These are phyloP conservation scores for Fusarium newnesense DNA, from an alignment of 2,329 filamentous ascomycete genomes.

Conservation along the genomic window DNA sequence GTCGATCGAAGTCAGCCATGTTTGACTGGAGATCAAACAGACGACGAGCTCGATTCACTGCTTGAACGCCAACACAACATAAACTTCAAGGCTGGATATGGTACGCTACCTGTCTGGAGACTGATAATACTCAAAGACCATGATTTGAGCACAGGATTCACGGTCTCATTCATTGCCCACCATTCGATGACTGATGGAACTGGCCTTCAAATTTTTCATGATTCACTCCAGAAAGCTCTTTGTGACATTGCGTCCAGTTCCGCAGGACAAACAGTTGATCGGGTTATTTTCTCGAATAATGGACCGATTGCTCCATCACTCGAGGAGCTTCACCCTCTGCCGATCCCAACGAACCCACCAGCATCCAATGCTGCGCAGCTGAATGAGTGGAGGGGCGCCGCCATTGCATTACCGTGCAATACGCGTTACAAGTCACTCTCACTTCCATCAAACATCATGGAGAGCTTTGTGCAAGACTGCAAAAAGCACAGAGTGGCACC, in stretches of 20 bases:
- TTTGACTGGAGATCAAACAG: neutral
- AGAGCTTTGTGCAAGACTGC: neutral
- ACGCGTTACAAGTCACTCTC: slow-evolving; percentile 2
- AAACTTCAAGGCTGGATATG: neutral
- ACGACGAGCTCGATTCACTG: neutral
- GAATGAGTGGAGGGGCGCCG: neutral
- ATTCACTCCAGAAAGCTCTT: neutral
- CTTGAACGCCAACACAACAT: slow-evolving; percentile 5
- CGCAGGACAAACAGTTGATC: fast-evolving
- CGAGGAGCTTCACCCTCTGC: neutral
- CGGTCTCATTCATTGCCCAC: neutral
- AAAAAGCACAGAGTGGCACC: neutral
- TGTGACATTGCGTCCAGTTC: neutral
- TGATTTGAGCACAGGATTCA: neutral
- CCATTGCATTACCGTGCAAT: neutral
- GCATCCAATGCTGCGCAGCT: neutral
- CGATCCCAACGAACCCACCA: neutral
- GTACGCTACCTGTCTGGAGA: neutral
- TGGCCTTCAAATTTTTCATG: slow-evolving; percentile 1
- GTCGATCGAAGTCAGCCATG: neutral
- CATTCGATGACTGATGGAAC: neutral
- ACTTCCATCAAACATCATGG: neutral
- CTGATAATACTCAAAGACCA: neutral
- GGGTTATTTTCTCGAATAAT: neutral
- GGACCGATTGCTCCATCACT: neutral